Conservation (phyloP, 2,329 filamentous ascomycete species). For the Diplodia sapinea region DNA sequence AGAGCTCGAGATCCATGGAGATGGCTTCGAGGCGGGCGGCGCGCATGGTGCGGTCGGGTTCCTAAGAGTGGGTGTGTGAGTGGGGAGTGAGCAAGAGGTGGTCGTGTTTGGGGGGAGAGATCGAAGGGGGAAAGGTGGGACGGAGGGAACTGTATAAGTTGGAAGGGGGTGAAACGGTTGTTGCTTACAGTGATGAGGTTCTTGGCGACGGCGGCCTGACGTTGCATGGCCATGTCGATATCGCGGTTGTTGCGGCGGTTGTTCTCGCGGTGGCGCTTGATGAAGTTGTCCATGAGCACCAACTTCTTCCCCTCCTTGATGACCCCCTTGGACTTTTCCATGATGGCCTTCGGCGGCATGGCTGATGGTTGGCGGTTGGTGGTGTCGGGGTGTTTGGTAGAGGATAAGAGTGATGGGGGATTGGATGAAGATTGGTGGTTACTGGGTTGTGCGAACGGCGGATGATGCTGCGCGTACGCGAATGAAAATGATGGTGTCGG, state of each 20-base stretch:
- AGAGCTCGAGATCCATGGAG: not conserved
- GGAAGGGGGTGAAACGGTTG: not conserved
- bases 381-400: not conserved
- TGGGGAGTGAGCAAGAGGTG: no score
- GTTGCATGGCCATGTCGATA: not conserved
- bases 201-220: not conserved
- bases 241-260: not conserved
- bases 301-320: not conserved
- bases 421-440: not conserved
- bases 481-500: not conserved
- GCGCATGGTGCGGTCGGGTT: conserved; percentile 1
- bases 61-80: not conserved
- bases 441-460: not conserved
- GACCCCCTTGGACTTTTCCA: not conserved
- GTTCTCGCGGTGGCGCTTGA: not conserved
- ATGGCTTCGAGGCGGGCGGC: not conserved
- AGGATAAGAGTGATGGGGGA: not conserved
- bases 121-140: not conserved
- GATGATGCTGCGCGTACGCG: not conserved
- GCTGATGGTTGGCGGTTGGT: no score
- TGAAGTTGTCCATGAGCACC: not conserved
- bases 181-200: not conserved
- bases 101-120: no score
- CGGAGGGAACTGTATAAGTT: not conserved
- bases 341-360: not conserved